Conservation (phyloP, 1,139 yeast species). For the Candida pseudoviswanathii region DNA sequence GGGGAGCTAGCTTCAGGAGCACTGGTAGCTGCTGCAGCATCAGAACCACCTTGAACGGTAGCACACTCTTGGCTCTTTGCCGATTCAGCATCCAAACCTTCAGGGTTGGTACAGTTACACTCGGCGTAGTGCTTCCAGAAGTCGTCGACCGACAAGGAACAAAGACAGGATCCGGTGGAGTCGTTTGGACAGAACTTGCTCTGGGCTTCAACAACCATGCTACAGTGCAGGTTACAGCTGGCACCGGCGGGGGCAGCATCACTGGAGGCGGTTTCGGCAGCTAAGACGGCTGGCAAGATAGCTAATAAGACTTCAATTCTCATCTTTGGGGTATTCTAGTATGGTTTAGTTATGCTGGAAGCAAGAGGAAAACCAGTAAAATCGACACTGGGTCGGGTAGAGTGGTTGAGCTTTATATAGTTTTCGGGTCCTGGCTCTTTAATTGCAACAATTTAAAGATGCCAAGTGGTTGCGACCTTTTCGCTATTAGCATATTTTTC, state of each 20-base stretch:
- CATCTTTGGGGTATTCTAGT: not conserved
- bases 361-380: not conserved
- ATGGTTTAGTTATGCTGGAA: not conserved
- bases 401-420: not conserved
- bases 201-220: constrained; percentile 4
- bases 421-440: not conserved
- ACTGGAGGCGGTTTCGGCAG: constrained; percentile 1
- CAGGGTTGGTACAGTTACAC: constrained; percentile 11
- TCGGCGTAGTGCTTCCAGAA: constrained; percentile 9
- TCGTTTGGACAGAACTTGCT: constrained; percentile 2
- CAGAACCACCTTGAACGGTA: constrained; percentile 5
- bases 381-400: not conserved
- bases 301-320: constrained; percentile 1
- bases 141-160: constrained; percentile 9
- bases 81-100: not conserved
- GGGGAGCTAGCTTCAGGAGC: constrained; percentile 9
- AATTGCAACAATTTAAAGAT: not conserved
- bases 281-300: not conserved
- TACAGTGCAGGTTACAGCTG: constrained; percentile 4
- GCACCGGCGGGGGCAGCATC: not conserved
- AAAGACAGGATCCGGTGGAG: constrained; percentile 5
- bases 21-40: constrained; percentile 7
- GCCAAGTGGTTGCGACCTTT: constrained; percentile 3
- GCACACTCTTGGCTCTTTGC: not conserved
- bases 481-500: not conserved